Percentiles rank a stretch among this genome's conserved stretches.
Conservation (phyloP, 192 early-diverging fungal genomes). For the Paraglomus brasilianum region DNA sequence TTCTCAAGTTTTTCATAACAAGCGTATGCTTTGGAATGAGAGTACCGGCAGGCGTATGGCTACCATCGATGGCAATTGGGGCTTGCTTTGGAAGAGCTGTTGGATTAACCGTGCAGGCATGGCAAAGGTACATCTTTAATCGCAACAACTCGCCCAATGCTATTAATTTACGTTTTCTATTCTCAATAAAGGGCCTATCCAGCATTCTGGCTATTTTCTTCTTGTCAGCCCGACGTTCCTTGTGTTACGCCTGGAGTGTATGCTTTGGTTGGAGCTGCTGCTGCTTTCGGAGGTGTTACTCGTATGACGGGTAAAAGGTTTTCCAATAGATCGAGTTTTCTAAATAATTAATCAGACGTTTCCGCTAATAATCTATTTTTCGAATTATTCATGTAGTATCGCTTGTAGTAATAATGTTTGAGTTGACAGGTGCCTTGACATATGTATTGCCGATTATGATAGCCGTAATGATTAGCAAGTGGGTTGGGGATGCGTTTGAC, state of each 20-base stretch:
- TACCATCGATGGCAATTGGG: slow-evolving; percentile 87
- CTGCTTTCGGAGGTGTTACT: slow-evolving; percentile 79
- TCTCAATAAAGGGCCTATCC: slow-evolving; percentile 52
- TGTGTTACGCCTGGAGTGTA: slow-evolving; percentile 84
- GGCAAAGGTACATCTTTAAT: slow-evolving; percentile 53
- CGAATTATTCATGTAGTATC: slow-evolving; percentile 52
- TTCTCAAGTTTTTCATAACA: slow-evolving; percentile 63
- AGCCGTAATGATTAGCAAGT: slow-evolving; percentile 70
- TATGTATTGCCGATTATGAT: slow-evolving; percentile 94
- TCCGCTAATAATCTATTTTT: neutral
- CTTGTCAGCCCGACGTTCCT: slow-evolving; percentile 72
- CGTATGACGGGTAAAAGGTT: slow-evolving; percentile 71
- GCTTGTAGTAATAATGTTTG: slow-evolving; percentile 98
- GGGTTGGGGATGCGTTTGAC: slow-evolving; percentile 73
- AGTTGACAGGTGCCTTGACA: slow-evolving; percentile 93
- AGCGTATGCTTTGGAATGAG: slow-evolving; percentile 70
- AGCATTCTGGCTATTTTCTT: slow-evolving; percentile 60
- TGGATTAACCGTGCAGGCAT: slow-evolving; percentile 79
- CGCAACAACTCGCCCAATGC: neutral
- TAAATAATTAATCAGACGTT: neutral
- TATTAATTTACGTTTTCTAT: slow-evolving; percentile 19
- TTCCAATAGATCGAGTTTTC: slow-evolving; percentile 34
- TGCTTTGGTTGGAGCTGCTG: slow-evolving; percentile 84
- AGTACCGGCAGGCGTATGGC: slow-evolving; percentile 80
- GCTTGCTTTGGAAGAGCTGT: slow-evolving; percentile 91